phyloP scores from a whole-genome alignment of 108 stramenopile genomes.

The Pelagomonas calceolata region DNA sequence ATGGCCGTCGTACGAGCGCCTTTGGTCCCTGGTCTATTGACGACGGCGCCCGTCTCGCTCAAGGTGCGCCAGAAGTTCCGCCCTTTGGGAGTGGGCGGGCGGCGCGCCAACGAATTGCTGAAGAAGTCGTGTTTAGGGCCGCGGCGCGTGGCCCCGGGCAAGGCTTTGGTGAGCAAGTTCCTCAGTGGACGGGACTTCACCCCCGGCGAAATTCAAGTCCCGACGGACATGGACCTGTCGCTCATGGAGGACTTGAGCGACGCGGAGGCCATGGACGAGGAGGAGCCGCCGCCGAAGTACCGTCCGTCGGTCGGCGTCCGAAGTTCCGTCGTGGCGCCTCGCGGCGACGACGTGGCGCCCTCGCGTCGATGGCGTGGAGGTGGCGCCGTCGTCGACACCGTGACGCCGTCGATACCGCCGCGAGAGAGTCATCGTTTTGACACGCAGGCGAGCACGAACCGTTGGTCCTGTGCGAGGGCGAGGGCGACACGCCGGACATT shows the following conservation, averaged over 20 bases:
- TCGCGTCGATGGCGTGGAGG: too few relatives aligned
- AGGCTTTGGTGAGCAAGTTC: not conserved
- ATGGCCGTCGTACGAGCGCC: not conserved
- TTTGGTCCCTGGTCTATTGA: not conserved
- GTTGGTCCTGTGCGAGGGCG: not conserved
- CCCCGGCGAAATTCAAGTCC: not conserved
- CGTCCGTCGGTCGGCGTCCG: too few relatives aligned
- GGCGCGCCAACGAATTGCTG: not conserved
- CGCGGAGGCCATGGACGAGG: not conserved
- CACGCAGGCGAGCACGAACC: not conserved
- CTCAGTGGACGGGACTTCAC: not conserved
- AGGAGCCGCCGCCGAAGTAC: too few relatives aligned
- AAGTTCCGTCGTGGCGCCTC: too few relatives aligned
- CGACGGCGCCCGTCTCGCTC: not conserved
- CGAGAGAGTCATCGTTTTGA: not conserved
- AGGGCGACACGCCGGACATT: conserved; percentile 4
- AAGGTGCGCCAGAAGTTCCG: not conserved
- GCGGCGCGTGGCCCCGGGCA: not conserved
- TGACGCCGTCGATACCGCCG: too few relatives aligned
- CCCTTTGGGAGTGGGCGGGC: not conserved
- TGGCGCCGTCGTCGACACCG: too few relatives aligned
- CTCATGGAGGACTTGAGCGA: not conserved
- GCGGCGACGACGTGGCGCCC: too few relatives aligned
- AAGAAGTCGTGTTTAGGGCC: not conserved
- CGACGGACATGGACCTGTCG: not conserved